Evolutionary conservation across 805 yeast species (phyloP).

Genomic region (Zygoascus biomembranicola): DNA sequence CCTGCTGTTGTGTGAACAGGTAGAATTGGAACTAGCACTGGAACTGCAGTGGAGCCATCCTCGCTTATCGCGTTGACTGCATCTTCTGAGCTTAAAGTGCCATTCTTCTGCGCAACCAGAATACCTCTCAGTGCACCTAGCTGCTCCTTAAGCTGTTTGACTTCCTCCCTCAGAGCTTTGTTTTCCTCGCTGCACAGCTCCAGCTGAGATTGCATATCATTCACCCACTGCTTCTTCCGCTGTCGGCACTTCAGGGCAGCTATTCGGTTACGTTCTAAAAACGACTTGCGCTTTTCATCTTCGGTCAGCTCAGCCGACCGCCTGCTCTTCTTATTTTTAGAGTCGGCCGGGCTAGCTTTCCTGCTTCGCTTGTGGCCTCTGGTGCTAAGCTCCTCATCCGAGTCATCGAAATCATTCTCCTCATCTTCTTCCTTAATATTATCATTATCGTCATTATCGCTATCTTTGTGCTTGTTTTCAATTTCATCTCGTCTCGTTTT

Average conservation of each 20-base stretch:
- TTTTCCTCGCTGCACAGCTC: constrained; percentile 63
- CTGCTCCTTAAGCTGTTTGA: constrained; percentile 51
- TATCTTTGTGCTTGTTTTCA: constrained; percentile 5
- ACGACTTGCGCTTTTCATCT: constrained; percentile 70
- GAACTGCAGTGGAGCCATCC: background rate
- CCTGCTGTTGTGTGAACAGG: background rate
- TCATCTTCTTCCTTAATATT: background rate
- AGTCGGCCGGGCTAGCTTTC: background rate
- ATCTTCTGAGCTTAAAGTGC: constrained; percentile 5
- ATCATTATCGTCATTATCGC: background rate
- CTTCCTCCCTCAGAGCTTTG: constrained; percentile 52
- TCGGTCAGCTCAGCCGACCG: constrained; percentile 35
- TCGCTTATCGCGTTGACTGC: constrained; percentile 1
- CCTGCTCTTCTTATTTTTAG: background rate
- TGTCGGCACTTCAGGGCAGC: constrained; percentile 96
- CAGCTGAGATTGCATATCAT: constrained; percentile 73
- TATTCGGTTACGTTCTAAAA: constrained; percentile 81
- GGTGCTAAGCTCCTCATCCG: background rate
- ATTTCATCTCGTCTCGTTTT: background rate
- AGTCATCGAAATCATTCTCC: background rate
- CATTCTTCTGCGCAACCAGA: constrained; percentile 8
- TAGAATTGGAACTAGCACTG: constrained; percentile 2
- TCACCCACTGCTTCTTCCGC: constrained; percentile 82
- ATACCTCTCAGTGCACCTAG: constrained; percentile 33
- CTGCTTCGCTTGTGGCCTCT: background rate